Base-by-base conservation (phyloP, 139 green algal species). In the Volvox africanus region DNA sequence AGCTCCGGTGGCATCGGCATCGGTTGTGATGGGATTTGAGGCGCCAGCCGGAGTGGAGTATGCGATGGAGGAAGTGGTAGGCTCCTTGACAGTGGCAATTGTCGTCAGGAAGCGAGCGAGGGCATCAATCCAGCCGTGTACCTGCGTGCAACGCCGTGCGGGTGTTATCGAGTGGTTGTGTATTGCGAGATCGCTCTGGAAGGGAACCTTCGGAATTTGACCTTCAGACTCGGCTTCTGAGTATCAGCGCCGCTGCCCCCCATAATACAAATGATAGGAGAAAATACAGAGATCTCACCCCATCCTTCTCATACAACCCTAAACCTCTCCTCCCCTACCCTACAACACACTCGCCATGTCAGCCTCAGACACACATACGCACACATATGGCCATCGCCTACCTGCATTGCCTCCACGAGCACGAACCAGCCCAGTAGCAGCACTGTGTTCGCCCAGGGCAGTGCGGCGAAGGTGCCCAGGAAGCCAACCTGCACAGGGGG, bases 111-210 rank as follows among this genome's bases (percentile, higher is more conserved):
- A 1, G 37, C 26, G 16, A 9, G 85, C 30, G 17, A 89, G 28
- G 14, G 69, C n/a, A 50, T 82, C 85, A 9, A 89, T 26, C 85
- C 85, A 89, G 69, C 85, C 85, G 37, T 89, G 85, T 20, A 89
- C 85, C 85, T 89, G 85, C 76, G 65, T 28, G 21, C 21, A 28
- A 6, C 65, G 16, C 21, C 65, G 65, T 30, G 21, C 9, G 65
- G 65, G 21, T 73, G 65, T 6, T 2, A 12, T 28, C 65, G 16
- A 28, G 65, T 73, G 71, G 28, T 9, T 5, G 44, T 55, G 44
- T 9, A 9, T 55, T 55, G 44, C 9, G 44, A 55, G 44, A 55
- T 55, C 44, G 44, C 9, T 9, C 44, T 55, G 44, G 44, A 55
- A 55, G 44, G 44, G 5, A 55, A 9, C 44, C n/a, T n/a, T n/a